Percentiles rank a stretch among this genome's conserved stretches.
Evolutionary conservation across 2,329 filamentous ascomycete genomes (phyloP).

Genomic region (Pseudogymnoascus sp.): DNA sequence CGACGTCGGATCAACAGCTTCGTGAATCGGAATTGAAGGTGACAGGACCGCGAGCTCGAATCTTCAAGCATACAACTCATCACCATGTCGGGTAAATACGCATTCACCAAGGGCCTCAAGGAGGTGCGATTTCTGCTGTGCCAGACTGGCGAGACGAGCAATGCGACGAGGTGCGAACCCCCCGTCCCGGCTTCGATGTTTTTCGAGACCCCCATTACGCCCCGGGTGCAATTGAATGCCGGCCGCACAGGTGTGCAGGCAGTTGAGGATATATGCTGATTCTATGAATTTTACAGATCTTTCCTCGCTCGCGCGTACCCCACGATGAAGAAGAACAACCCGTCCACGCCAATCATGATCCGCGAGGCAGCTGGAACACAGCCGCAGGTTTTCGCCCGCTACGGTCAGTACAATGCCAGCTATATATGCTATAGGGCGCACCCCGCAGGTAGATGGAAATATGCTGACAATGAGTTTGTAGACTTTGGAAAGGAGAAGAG

Average conservation of each 20-base stretch:
- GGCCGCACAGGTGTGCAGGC: background rate
- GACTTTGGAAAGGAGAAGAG: constrained; percentile 62
- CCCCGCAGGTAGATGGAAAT: background rate
- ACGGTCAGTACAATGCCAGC: constrained; percentile 48
- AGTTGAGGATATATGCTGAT: background rate
- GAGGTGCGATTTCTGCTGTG: constrained; percentile 97
- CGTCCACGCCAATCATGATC: constrained; percentile 84
- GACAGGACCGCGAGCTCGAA: constrained; percentile 5
- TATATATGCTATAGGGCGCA: background rate
- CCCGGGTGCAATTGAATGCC: background rate
- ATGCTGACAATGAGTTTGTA: constrained; percentile 29
- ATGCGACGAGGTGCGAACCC: constrained; percentile 66
- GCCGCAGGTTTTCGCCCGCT: constrained; percentile 86
- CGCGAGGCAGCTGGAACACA: constrained; percentile 80
- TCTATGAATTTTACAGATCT: constrained; percentile 45
- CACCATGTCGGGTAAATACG: constrained; percentile 83
- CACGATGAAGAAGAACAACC: constrained; percentile 99
- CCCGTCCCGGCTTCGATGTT: background rate
- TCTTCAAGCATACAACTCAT: constrained; percentile 9
- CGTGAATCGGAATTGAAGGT: constrained; percentile 2
- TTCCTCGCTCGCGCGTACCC: constrained; percentile 91
- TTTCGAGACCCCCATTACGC: background rate
- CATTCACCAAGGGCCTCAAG: constrained; percentile 79
- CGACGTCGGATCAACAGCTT: constrained; percentile 2
- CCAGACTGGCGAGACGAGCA: constrained; percentile 86